Evolutionary conservation across 1,284 basidiomycete species (phyloP).

Genomic region (Tylopilus sp.): DNA sequence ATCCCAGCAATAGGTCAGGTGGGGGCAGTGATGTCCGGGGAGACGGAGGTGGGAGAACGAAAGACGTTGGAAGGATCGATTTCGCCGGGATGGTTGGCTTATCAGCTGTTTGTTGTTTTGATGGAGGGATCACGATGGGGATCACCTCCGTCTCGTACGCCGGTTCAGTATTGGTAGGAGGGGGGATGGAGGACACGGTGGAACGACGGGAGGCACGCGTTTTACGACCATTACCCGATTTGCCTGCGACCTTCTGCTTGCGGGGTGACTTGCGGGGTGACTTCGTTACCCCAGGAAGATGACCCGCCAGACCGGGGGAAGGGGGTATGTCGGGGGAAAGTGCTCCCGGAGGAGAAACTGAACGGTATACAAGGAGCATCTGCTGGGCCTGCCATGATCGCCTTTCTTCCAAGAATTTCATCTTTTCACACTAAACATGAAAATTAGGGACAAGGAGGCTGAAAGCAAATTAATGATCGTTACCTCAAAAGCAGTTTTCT

Average conservation of each 20-base stretch:
- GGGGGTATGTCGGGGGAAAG: constrained; percentile 3
- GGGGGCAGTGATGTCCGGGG: constrained; percentile 55
- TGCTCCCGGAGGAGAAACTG: constrained; percentile 37
- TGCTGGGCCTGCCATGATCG: constrained; percentile 59
- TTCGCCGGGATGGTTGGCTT: constrained; percentile 19
- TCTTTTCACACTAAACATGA: constrained; percentile 51
- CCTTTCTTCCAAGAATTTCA: constrained; percentile 63
- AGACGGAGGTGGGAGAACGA: constrained; percentile 70
- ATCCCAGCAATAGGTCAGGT: constrained; percentile 21
- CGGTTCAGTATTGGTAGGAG: constrained; percentile 41
- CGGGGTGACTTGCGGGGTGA: constrained; percentile 42
- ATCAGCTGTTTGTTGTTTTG: constrained; percentile 24
- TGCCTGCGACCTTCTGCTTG: constrained; percentile 38
- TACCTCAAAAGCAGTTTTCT: constrained; percentile 68
- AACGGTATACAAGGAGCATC: constrained; percentile 56
- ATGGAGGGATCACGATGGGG: constrained; percentile 35
- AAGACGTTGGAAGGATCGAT: constrained; percentile 55
- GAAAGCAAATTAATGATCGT: constrained; percentile 8
- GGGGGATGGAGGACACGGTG: constrained; percentile 33
- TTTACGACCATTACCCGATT: constrained; percentile 42
- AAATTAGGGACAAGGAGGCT: constrained; percentile 5
- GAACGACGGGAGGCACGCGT: constrained; percentile 47
- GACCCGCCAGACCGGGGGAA: constrained; percentile 17
- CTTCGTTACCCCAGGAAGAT: constrained; percentile 27
- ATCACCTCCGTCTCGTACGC: constrained; percentile 68